Evolutionary conservation across 1,139 yeast species (phyloP).

Genomic region (Yamadazyma aaseri): DNA sequence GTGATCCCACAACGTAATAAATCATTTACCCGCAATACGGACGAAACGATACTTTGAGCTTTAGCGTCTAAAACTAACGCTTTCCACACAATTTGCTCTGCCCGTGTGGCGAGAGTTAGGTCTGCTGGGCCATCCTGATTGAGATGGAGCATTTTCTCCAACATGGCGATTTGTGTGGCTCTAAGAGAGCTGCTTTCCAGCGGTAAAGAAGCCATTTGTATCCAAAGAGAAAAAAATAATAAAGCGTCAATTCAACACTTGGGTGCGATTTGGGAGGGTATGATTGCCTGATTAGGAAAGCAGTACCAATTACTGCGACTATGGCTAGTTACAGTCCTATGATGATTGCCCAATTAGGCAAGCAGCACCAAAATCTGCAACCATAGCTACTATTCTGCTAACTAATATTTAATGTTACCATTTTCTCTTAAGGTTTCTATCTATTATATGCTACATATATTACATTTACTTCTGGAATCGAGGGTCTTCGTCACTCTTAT

Average conservation of each 20-base stretch:
- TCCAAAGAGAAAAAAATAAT: too few relatives aligned
- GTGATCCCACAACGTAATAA: constrained; percentile 86
- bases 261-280: neutral
- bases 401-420: too few relatives aligned
- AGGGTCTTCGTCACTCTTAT: constrained; percentile 21
- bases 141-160: constrained; percentile 79
- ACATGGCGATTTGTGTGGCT: constrained; percentile 15
- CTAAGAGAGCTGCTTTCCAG: constrained; percentile 13
- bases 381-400: too few relatives aligned
- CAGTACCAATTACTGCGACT: neutral
- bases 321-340: neutral
- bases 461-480: constrained; percentile 3
- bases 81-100: constrained; percentile 82
- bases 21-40: constrained; percentile 88
- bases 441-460: constrained; percentile 1
- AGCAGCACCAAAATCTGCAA: neutral
- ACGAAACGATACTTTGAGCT: constrained; percentile 82
- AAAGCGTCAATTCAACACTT: too few relatives aligned
- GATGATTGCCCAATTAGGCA: neutral
- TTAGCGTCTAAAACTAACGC: constrained; percentile 81
- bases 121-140: constrained; percentile 60
- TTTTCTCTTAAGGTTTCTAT: too few relatives aligned
- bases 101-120: constrained; percentile 50
- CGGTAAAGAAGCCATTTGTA: neutral
- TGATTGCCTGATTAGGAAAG: neutral